phyloP scores from a whole-genome alignment of 441 rosid species.

The Gossypium trilobum region DNA sequence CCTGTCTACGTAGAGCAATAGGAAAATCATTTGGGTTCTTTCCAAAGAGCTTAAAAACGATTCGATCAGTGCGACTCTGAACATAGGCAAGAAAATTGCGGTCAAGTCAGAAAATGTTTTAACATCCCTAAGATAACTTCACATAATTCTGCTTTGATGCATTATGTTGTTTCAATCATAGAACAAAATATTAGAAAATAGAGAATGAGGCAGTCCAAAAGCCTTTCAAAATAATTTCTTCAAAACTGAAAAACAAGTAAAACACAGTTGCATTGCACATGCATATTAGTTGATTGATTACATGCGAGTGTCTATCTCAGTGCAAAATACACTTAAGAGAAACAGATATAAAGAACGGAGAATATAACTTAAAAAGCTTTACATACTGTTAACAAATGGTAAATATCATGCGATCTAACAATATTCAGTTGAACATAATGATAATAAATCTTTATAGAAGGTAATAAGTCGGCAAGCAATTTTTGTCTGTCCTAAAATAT shows the following conservation, averaged over 20 bases:
- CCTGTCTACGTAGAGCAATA: slow-evolving; percentile 34
- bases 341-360: background rate
- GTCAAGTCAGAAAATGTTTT: slow-evolving; percentile 9
- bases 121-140: background rate
- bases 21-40: slow-evolving; percentile 38
- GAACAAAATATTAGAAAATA: background rate
- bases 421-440: background rate
- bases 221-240: background rate
- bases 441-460: background rate
- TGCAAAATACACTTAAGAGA: background rate
- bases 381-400: background rate
- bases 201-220: background rate
- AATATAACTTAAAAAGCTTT: background rate
- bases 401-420: background rate
- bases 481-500: background rate
- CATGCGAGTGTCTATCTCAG: background rate
- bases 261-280: background rate
- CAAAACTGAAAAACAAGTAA: background rate
- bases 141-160: background rate
- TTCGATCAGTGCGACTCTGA: slow-evolving; percentile 39
- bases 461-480: background rate
- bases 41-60: slow-evolving; percentile 41
- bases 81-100: slow-evolving; percentile 9
- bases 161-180: background rate
- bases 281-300: background rate